Evolutionary conservation across 2,329 filamentous ascomycete genomes (phyloP), one percentile per base, ranked within the genome.

Genomic region (Nannizziopsis barbatae): DNA sequence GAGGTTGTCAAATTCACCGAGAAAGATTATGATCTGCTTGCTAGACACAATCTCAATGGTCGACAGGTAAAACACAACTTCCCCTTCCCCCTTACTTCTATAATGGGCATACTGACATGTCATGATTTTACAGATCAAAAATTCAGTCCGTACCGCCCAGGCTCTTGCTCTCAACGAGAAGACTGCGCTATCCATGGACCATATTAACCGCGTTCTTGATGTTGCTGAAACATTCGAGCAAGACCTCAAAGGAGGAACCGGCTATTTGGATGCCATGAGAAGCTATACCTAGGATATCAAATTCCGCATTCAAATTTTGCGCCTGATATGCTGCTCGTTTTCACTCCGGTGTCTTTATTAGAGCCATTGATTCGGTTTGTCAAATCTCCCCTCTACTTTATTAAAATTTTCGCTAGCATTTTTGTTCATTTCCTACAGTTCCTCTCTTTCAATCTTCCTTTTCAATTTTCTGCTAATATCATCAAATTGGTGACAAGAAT

Each of bases 211-310:
- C 52, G 86, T 94, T 10, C 74, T 95, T n/a, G 84, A 88, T 38
- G 86, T 93, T 1, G 82, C 84, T 18, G 81, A 86, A 64, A 83
- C 79, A 32, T 95, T 95, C 64, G 84, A 90, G 54, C 76, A 81
- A 27, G 87, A 95, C 62, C 71, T 95, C 44, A 86, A 83, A 62
- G 88, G 87, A 4, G 86, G 86, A 0, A 74, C 77, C 0, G 86
- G 86, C 0, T 93, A 86, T 57, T 71, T 84, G 55, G 86, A 92
- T 61, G 86, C 85, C 0, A 90, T 92, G 86, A 75, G 83, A 55
- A 85, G 82, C 59, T 92, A 92, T 57, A 70, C 67, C 33, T 70
- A 60, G 53, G 33, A 17, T 31, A n/a, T 18, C n/a, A 7, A 27
- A 27, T 7, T 27, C 22, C 4, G 22, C 22, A 4, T 27, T 27